Percentiles rank a stretch among this genome's conserved stretches.
These are phyloP conservation scores for Euphrasia confusa DNA, from an alignment of 257 asterid species.

Conservation along the genomic window DNA sequence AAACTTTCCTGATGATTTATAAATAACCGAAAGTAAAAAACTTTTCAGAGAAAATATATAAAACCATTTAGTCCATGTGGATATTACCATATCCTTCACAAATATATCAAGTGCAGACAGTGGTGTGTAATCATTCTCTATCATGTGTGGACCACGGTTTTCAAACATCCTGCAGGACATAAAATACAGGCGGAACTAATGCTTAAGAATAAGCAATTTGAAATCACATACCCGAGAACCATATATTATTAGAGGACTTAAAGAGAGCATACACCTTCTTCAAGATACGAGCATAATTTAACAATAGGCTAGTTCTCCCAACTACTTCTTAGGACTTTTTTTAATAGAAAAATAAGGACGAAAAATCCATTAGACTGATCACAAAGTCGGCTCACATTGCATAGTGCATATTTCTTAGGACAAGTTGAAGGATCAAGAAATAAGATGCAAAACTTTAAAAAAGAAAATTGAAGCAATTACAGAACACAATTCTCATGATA, in stretches of 20 bases:
- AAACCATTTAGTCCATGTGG: constrained; percentile 15
- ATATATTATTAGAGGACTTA: no score
- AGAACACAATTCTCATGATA: constrained; percentile 18
- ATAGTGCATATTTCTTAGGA: no score
- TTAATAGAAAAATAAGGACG: no score
- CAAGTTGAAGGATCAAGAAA: no score
- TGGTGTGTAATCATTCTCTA: constrained; percentile 91
- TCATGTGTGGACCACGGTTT: constrained; percentile 96
- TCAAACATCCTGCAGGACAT: constrained; percentile 86
- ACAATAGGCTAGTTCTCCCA: no score
- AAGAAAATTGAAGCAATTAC: background rate
- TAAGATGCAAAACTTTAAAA: background rate
- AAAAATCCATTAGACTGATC: no score
- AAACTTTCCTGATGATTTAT: constrained; percentile 6
- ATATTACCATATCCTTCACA: constrained; percentile 92
- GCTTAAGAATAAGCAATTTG: no score
- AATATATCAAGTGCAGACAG: constrained; percentile 94
- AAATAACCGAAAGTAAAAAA: constrained; percentile 20
- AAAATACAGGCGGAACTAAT: constrained; percentile 1
- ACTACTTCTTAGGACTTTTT: no score
- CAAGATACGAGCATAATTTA: no score
- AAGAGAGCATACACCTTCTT: no score
- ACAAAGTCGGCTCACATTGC: no score
- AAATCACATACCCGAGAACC: no score
- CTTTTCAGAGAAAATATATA: background rate